Percentiles rank a stretch among this genome's conserved stretches.
phyloP scores from a whole-genome alignment of 352 stramenopile genomes.

The Phytophthora capsici region DNA sequence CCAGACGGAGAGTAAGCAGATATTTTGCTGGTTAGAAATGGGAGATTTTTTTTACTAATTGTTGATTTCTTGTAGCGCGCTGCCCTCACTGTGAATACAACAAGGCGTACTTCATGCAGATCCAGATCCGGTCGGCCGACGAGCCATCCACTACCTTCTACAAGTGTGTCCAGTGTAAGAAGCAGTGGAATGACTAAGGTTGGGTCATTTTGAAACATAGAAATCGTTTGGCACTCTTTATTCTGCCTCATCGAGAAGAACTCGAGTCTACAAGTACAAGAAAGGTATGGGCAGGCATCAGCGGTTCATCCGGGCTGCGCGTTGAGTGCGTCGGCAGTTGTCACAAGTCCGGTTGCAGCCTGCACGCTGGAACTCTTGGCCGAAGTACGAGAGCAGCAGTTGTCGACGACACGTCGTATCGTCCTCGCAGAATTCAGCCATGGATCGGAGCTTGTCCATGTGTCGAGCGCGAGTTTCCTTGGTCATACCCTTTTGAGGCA shows the following conservation, averaged over 20 bases:
- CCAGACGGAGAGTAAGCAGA: slow-evolving; percentile 94
- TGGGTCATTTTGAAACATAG: background rate
- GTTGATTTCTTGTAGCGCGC: slow-evolving; percentile 48
- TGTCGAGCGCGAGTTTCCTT: slow-evolving; percentile 72
- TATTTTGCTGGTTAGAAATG: too few relatives aligned
- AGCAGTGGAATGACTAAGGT: slow-evolving; percentile 95
- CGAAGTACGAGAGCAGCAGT: slow-evolving; percentile 82
- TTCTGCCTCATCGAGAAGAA: background rate
- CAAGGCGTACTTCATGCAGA: slow-evolving; percentile 99
- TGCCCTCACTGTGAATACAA: slow-evolving; percentile 96
- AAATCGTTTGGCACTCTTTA: background rate
- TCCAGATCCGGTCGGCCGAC: slow-evolving; percentile 99
- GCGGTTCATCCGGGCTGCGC: slow-evolving; percentile 31
- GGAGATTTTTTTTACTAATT: background rate
- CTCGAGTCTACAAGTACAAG: slow-evolving; percentile 4
- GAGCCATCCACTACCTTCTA: slow-evolving; percentile 99
- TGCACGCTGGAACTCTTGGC: slow-evolving; percentile 70
- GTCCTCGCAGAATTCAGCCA: slow-evolving; percentile 85
- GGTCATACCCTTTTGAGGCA: slow-evolving; percentile 84
- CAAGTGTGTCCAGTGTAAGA: slow-evolving; percentile 98
- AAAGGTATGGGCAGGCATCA: background rate
- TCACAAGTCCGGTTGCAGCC: slow-evolving; percentile 70
- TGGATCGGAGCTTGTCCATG: slow-evolving; percentile 78
- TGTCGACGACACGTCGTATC: slow-evolving; percentile 76
- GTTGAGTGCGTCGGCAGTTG: slow-evolving; percentile 65